Percentiles rank a stretch among this genome's conserved stretches.
These are phyloP conservation scores for Isabelozyma rhagii DNA, from an alignment of 805 yeast species.

Conservation along the genomic window DNA sequence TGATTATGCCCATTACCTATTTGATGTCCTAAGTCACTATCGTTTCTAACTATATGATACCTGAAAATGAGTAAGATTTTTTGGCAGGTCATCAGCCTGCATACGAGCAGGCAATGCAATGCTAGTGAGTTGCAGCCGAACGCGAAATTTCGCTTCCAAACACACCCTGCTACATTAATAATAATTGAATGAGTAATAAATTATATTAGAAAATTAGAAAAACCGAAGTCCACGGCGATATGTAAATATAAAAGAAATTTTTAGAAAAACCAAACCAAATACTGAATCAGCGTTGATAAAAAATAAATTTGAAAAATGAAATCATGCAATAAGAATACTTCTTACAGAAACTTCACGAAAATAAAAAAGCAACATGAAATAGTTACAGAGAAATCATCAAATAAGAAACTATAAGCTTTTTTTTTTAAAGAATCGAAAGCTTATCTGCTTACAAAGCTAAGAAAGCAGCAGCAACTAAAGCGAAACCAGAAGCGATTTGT, in stretches of 20 bases:
- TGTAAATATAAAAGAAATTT: background rate
- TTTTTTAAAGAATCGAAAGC: background rate
- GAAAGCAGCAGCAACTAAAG: slow-evolving; percentile 23
- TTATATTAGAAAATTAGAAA: background rate
- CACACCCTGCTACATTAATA: too few relatives aligned
- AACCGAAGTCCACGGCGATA: background rate
- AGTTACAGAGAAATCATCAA: background rate
- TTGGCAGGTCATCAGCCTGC: too few relatives aligned
- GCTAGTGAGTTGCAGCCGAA: background rate
- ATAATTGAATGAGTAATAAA: too few relatives aligned
- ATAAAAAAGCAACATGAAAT: background rate
- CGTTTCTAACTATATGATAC: too few relatives aligned
- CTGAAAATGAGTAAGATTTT: too few relatives aligned
- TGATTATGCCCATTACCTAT: slow-evolving; percentile 48
- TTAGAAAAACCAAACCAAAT: too few relatives aligned
- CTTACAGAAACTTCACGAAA: background rate
- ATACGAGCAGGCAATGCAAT: too few relatives aligned
- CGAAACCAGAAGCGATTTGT: slow-evolving; percentile 9
- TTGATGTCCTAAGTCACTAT: too few relatives aligned
- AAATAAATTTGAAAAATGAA: background rate
- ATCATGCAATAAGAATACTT: background rate
- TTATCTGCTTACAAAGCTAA: slow-evolving; percentile 1
- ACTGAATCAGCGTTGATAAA: too few relatives aligned
- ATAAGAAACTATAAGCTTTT: background rate
- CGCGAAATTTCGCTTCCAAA: background rate